Base-by-base conservation (phyloP, 2,329 filamentous ascomycete species). In the Paecilomyces fulvus region DNA sequence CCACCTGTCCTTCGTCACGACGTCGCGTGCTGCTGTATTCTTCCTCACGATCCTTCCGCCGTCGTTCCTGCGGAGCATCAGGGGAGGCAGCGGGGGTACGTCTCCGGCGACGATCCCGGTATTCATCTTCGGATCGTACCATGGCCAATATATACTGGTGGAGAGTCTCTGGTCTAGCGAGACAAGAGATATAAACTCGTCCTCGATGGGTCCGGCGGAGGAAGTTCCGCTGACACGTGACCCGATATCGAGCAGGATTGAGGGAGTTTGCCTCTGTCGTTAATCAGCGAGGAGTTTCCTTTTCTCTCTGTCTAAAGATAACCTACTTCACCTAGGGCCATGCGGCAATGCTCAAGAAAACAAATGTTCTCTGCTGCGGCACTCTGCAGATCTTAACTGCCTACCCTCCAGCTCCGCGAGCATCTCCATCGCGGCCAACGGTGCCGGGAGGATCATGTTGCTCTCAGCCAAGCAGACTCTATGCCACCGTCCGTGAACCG, bases 311-410 rank as follows among this genome's bases (percentile, higher is more conserved):
- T 52, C 30, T 17, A 14, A 20, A n/a, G 23, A 12, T 14, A n/a
- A n/a, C 23, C 21, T 55, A 17, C 57, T 59, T 63, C 59, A 17
- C 62, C 59, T 48, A 61, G 65, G 67, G 63, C 55, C 59, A 74
- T 74, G 70, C 65, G 64, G 68, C 62, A 63, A 79, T 80, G 76
- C 68, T 79, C 56, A 80, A 75, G 69, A 79, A 77, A 64, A 62
- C 73, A 30, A 70, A 67, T 48, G 43, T 74, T n/a, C 60, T 76
- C 23, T 70, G 69, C 57, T 72, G 68, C 60, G 66, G 67, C 59
- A 68, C 73, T 59, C 61, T 75, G 49, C 72, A 73, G 60, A 57
- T 70, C 59, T 61, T 72, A 64, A 64, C 51, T 59, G 62, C 57
- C 43, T 63, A 43, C n/a, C 37, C 63, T 61, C 65, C 59, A 49